A percentile compares a stretch with the other conserved stretches of the same genome.
These are phyloP conservation scores for Lizonia empirigonia DNA, from an alignment of 2,329 filamentous ascomycete genomes.

Conservation along the genomic window DNA sequence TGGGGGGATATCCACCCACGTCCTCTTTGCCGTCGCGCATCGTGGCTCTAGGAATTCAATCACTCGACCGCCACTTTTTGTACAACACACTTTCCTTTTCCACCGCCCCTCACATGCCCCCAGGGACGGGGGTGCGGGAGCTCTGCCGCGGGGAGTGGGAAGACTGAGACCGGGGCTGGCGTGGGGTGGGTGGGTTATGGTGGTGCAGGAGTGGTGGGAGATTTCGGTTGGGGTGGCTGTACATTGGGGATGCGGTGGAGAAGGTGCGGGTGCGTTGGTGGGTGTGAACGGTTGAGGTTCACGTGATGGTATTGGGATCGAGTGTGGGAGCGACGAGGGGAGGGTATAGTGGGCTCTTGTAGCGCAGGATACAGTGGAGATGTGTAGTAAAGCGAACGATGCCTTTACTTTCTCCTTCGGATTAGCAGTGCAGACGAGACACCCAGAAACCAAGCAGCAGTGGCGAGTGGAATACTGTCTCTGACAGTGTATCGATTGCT, in stretches of 20 bases:
- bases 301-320: neutral
- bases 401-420: neutral
- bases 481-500: conserved; percentile 6
- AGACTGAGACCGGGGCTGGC: no score
- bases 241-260: neutral
- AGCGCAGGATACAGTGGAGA: neutral
- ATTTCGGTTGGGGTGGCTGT: neutral
- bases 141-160: no score
- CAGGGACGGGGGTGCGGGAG: no score
- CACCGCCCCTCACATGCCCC: no score
- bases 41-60: no score
- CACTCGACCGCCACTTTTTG: no score
- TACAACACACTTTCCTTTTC: no score
- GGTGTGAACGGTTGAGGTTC: neutral
- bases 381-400: neutral
- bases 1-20: no score
- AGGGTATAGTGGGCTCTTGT: neutral
- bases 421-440: neutral
- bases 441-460: neutral
- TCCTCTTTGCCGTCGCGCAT: no score
- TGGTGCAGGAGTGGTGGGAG: neutral
- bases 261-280: neutral
- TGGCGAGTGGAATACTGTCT: conserved; percentile 1
- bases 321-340: neutral
- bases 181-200: neutral